Conservation (phyloP, 1,284 basidiomycete genomes). For the Leccinum solheimii region DNA sequence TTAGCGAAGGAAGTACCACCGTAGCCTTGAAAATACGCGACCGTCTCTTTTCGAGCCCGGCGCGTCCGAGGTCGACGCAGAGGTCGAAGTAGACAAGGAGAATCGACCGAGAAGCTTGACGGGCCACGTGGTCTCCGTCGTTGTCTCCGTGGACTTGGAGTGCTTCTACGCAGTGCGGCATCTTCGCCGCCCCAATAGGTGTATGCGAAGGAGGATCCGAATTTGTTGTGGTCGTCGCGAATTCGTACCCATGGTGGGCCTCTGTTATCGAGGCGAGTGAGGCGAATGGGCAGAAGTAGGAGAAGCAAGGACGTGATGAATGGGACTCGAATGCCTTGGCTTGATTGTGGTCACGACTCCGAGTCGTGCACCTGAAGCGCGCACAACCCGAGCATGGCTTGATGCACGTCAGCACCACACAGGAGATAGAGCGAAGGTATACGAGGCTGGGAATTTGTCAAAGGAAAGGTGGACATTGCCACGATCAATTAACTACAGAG, state of each 20-base stretch:
- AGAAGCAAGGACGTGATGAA: slow-evolving; percentile 5
- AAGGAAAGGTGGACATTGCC: too few species aligned
- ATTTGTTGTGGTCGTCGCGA: slow-evolving; percentile 32
- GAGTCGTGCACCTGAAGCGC: slow-evolving; percentile 11
- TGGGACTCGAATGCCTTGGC: slow-evolving; percentile 5
- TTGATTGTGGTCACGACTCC: slow-evolving; percentile 11
- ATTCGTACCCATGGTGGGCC: slow-evolving; percentile 30
- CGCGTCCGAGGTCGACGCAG: background rate
- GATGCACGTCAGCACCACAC: slow-evolving; percentile 14
- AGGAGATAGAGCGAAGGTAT: too few species aligned
- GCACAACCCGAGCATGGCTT: background rate
- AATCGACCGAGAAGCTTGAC: slow-evolving; percentile 17
- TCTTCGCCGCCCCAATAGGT: slow-evolving; percentile 21
- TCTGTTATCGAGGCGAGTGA: slow-evolving; percentile 10
- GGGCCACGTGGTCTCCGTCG: slow-evolving; percentile 1
- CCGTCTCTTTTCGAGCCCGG: background rate
- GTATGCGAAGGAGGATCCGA: slow-evolving; percentile 32
- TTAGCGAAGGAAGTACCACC: slow-evolving; percentile 21
- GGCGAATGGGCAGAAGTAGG: slow-evolving; percentile 1
- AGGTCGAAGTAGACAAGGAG: background rate
- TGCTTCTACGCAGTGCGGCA: slow-evolving; percentile 5
- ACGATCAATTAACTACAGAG: background rate
- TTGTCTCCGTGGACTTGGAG: slow-evolving; percentile 19
- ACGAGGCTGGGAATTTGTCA: too few species aligned
- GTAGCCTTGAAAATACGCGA: too few species aligned